Conservation (phyloP, 345 rosid species). For the Corchorus olitorius region DNA sequence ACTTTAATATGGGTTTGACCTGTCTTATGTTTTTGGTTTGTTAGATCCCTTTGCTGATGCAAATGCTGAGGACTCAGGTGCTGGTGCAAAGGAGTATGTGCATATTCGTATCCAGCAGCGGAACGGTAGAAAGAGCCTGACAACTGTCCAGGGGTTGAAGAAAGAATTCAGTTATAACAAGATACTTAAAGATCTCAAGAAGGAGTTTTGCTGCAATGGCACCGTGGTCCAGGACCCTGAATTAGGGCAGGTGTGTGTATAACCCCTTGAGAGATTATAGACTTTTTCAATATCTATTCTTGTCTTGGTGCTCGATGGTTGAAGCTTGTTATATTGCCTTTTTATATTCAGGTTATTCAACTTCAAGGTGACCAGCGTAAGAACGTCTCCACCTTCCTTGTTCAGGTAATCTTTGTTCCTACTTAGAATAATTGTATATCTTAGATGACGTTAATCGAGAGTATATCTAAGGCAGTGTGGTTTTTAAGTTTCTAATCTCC, state of each 20-base stretch:
- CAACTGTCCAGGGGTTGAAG: conserved; percentile 86
- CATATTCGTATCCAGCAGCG: conserved; percentile 78
- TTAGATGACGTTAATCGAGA: neutral
- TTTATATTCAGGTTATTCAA: conserved; percentile 67
- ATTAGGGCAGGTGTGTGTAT: conserved; percentile 67
- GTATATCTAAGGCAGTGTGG: neutral
- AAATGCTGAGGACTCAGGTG: conserved; percentile 82
- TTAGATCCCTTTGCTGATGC: conserved; percentile 80
- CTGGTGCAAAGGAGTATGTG: conserved; percentile 71
- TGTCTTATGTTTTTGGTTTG: conserved; percentile 7
- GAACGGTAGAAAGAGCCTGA: conserved; percentile 84
- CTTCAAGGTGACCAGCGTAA: conserved; percentile 97
- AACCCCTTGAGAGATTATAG: neutral
- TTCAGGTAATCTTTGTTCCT: conserved; percentile 51
- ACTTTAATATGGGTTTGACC: neutral
- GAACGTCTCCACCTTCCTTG: conserved; percentile 84
- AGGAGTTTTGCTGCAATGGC: conserved; percentile 95
- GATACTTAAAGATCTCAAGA: conserved; percentile 89
- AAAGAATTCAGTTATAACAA: conserved; percentile 88
- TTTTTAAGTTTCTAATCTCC: neutral
- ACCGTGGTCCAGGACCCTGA: conserved; percentile 93
- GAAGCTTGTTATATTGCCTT: neutral
- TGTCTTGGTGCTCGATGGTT: neutral
- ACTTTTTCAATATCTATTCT: neutral
- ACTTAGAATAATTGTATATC: neutral